Base-by-base conservation (phyloP, 805 yeast genomes). In the Zygosaccharomyces pseudorouxii region DNA sequence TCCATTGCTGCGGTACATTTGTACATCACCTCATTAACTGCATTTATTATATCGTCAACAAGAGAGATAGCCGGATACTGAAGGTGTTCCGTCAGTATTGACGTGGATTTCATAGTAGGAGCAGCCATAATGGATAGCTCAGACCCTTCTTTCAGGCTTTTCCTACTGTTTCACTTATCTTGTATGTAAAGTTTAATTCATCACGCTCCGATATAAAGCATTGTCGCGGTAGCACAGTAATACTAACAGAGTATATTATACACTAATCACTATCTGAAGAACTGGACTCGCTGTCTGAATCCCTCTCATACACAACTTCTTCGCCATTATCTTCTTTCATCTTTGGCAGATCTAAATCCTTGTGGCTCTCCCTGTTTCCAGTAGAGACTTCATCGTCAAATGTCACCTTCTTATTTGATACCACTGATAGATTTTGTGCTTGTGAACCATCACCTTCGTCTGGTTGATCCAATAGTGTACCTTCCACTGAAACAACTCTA, bases 1-100 rank as follows among this genome's bases (percentile, higher is more conserved):
- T 87, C 95, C 68, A 90, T 76, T 1, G 88, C 95, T 41, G 78
- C 79, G 0, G 90, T 82, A 60, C 96, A 86, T 56, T 84, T 82
- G 68, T 86, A 85, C 81, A 89, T 77, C 23, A 88, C 79, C 45
- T 82, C 89, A 60, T 89, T 89, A 20, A 88, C 93, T 1, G 89
- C 86, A 65, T 89, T 89, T 56, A 89, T 87, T 10, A 90, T 83
- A 59, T 88, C 96, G 58, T 90, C 97, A 5, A 90, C 76, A 11
- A 89, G 69, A 0, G 90, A 79, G 8, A 89, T 76, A 0, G 97
- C 96, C 6, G 93, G 86, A 59, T 78, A 87, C 30, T 87, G 96
- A 30, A 90, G 70, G 62, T 89, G 96, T 67, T 89, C 97, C 1
- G 96, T 86, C 44, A 90, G 72, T 14, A 89, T 57, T 38, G 77